Conservation (phyloP, 164 flowering plant species). For the Vitis rotundifolia region DNA sequence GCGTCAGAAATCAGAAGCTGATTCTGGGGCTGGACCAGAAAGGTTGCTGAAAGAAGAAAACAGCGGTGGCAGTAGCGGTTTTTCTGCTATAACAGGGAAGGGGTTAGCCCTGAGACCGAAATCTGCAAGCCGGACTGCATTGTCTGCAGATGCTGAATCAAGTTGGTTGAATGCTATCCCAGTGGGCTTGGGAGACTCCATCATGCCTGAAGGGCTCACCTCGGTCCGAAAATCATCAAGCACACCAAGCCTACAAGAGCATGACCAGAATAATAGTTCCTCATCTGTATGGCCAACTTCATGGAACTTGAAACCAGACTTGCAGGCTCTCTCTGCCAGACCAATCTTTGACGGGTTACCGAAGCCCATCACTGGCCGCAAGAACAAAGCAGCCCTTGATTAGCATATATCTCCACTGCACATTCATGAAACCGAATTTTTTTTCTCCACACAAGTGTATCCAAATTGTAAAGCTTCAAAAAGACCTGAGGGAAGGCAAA, state of each 20-base stretch:
- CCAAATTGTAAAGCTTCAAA: too few species aligned
- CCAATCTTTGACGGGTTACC: slow-evolving; percentile 87
- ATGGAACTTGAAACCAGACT: slow-evolving; percentile 72
- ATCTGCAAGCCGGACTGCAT: slow-evolving; percentile 25
- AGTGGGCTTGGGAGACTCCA: slow-evolving; percentile 25
- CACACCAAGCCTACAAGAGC: slow-evolving; percentile 34
- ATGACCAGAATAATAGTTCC: slow-evolving; percentile 13
- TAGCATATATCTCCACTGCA: slow-evolving; percentile 20
- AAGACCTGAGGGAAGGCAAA: too few species aligned
- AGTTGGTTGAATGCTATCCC: slow-evolving; percentile 25
- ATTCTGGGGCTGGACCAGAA: slow-evolving; percentile 22
- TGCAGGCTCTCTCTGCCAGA: slow-evolving; percentile 48
- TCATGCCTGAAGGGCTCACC: slow-evolving; percentile 9
- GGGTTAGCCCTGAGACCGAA: slow-evolving; percentile 35
- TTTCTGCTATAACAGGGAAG: slow-evolving; percentile 31
- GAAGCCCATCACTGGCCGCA: slow-evolving; percentile 60
- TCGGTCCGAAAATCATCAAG: slow-evolving; percentile 38
- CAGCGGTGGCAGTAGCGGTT: slow-evolving; percentile 18
- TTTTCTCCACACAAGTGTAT: too few species aligned
- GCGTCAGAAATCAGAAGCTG: slow-evolving; percentile 36
- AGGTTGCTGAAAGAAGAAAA: slow-evolving; percentile 29
- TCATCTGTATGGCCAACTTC: slow-evolving; percentile 57
- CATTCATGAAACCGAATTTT: not conserved
- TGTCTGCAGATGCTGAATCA: slow-evolving; percentile 26
- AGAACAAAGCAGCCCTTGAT: slow-evolving; percentile 79